Evolutionary conservation across 805 yeast species (phyloP).

Genomic region (Pichia cephalocereana): DNA sequence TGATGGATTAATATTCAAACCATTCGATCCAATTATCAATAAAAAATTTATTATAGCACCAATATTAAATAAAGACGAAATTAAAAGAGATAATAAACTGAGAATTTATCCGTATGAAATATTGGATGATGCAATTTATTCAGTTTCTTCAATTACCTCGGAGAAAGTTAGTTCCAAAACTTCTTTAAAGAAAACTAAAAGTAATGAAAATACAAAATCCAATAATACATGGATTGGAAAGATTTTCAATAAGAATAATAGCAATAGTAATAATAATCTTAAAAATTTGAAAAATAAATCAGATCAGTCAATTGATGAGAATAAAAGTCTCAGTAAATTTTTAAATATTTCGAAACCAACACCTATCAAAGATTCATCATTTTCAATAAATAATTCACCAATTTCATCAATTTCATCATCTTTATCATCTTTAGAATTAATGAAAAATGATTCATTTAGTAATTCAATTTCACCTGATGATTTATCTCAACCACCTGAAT

Average conservation of each 20-base stretch:
- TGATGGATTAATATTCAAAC: conserved; percentile 12
- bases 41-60: conserved; percentile 34
- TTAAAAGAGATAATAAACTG: conserved; percentile 27
- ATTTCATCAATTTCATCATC: conserved; percentile 7
- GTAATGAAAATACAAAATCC: background rate
- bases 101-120: conserved; percentile 55
- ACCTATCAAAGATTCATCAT: background rate
- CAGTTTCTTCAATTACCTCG: conserved; percentile 4
- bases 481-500: conserved; percentile 32
- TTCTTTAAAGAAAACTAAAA: background rate
- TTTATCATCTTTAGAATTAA: conserved; percentile 4
- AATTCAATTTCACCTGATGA: background rate
- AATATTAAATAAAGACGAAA: background rate
- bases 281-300: conserved; percentile 8
- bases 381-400: background rate
- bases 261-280: conserved; percentile 15
- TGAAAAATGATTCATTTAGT: background rate
- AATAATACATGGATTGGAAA: too few relatives aligned
- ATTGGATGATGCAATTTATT: conserved; percentile 57
- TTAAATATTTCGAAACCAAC: background rate
- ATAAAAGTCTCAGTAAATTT: conserved; percentile 4
- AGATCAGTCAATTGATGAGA: background rate
- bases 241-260: background rate
- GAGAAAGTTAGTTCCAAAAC: background rate
- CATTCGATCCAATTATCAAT: conserved; percentile 36